Percentiles rank a stretch among this genome's conserved stretches.
phyloP scores from a whole-genome alignment of 257 asterid genomes.

The Paraleonurus japonicus region DNA sequence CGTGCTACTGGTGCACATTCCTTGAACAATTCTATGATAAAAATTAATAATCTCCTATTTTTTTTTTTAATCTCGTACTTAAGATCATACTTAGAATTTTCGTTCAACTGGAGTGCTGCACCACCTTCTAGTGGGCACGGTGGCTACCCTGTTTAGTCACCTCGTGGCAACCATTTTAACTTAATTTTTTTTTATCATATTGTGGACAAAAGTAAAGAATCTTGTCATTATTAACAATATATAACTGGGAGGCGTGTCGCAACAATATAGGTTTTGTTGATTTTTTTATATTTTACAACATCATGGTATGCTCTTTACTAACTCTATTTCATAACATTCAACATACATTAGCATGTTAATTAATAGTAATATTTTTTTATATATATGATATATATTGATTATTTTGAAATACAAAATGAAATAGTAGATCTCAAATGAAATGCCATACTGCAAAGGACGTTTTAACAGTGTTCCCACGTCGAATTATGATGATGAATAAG shows the following conservation, averaged over 20 bases:
- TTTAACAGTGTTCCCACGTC: too few species aligned
- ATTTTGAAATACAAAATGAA: too few species aligned
- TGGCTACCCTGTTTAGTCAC: background rate
- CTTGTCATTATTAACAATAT: background rate
- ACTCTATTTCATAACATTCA: too few species aligned
- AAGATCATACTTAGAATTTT: background rate
- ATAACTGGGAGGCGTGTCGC: background rate
- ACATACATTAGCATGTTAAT: too few species aligned
- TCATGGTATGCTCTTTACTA: too few species aligned
- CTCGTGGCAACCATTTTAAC: background rate
- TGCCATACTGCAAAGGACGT: too few species aligned
- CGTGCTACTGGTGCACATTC: too few species aligned
- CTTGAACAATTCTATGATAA: background rate
- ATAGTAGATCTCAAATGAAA: too few species aligned
- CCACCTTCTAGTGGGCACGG: background rate
- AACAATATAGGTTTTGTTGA: background rate
- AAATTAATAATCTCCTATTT: background rate
- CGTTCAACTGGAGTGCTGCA: background rate
- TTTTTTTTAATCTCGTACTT: background rate
- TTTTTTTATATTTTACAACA: background rate
- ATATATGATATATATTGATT: too few species aligned
- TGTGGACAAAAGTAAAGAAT: conserved; percentile 7
- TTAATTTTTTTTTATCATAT: background rate
- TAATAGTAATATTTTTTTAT: too few species aligned
- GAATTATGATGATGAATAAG: background rate